A percentile compares a stretch with the other conserved stretches of the same genome.
These are phyloP conservation scores for Orbilia ellipsospora DNA, from an alignment of 2,329 filamentous ascomycete genomes.

Conservation along the genomic window DNA sequence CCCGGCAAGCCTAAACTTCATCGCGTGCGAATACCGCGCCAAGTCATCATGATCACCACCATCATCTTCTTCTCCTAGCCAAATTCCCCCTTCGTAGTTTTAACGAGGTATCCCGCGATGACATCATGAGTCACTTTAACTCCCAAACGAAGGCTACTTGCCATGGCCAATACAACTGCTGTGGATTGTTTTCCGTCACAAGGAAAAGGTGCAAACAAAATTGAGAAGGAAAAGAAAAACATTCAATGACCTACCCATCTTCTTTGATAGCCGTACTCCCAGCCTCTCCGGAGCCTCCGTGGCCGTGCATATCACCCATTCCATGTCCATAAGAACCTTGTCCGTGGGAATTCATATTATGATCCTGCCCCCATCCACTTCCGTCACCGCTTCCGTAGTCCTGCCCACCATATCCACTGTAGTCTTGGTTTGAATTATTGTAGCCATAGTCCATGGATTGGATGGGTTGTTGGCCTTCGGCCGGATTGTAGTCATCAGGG, in stretches of 20 bases:
- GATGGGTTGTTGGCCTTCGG: constrained; percentile 38
- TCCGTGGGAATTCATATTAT: constrained; percentile 54
- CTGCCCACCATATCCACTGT: constrained; percentile 32
- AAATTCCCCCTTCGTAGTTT: constrained; percentile 12
- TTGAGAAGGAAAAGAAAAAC: constrained; percentile 18
- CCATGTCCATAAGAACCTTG: constrained; percentile 52
- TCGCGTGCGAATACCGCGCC: constrained; percentile 21
- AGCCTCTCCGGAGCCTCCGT: constrained; percentile 57
- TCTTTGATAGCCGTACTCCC: constrained; percentile 81
- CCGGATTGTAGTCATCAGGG: constrained; percentile 43
- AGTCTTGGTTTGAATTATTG: constrained; percentile 49
- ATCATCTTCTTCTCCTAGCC: constrained; percentile 1
- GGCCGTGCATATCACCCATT: constrained; percentile 52
- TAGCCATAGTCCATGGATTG: constrained; percentile 49
- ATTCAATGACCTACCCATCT: constrained; percentile 79
- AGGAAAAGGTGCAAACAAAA: constrained; percentile 36
- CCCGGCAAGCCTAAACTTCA: constrained; percentile 16
- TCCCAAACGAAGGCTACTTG: constrained; percentile 47
- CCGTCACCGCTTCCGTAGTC: constrained; percentile 42
- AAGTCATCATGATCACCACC: constrained; percentile 21
- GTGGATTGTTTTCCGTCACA: constrained; percentile 32
- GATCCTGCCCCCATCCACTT: constrained; percentile 39
- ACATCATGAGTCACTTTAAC: constrained; percentile 21
- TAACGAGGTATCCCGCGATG: constrained; percentile 39
- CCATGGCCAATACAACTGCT: constrained; percentile 23